Percentiles rank a stretch among this genome's conserved stretches.
phyloP scores from a whole-genome alignment of 2,329 filamentous ascomycete species.

The Colletotrichum limetticola region DNA sequence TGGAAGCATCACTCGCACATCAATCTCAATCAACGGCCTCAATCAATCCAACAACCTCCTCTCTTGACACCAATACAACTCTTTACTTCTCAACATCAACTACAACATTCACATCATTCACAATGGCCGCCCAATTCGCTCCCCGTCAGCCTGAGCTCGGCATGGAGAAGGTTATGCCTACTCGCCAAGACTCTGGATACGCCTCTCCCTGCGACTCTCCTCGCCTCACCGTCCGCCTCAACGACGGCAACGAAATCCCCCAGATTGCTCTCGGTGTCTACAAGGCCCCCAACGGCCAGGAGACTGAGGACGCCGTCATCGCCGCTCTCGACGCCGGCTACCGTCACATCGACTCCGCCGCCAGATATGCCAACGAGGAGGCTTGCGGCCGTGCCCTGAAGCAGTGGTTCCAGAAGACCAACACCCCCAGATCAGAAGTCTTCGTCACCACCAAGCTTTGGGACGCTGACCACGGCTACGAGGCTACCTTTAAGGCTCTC shows the following conservation, averaged over 20 bases:
- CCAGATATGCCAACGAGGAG: constrained; percentile 46
- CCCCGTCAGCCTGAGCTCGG: constrained; percentile 32
- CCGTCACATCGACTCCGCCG: constrained; percentile 62
- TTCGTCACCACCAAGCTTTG: constrained; percentile 52
- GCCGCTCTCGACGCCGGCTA: constrained; percentile 59
- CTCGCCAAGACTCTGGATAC: constrained; percentile 33
- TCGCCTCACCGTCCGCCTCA: constrained; percentile 44
- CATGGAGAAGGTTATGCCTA: constrained; percentile 33
- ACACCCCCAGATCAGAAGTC: constrained; percentile 46
- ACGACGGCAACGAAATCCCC: constrained; percentile 49
- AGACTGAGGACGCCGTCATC: constrained; percentile 45
- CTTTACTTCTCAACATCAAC: background rate
- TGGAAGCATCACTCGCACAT: constrained; percentile 13
- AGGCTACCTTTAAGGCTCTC: constrained; percentile 47
- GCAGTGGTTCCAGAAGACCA: constrained; percentile 40
- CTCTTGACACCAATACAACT: constrained; percentile 1
- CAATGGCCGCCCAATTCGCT: constrained; percentile 33
- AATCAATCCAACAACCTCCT: background rate
- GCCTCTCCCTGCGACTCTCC: constrained; percentile 34
- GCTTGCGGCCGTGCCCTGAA: constrained; percentile 64
- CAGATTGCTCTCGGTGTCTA: constrained; percentile 67
- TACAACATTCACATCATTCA: constrained; percentile 4
- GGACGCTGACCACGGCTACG: constrained; percentile 46
- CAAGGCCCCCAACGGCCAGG: constrained; percentile 58
- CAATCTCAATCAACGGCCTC: constrained; percentile 6